phyloP scores from a whole-genome alignment of 108 stramenopile genomes.

The Skeletonema marinoi region DNA sequence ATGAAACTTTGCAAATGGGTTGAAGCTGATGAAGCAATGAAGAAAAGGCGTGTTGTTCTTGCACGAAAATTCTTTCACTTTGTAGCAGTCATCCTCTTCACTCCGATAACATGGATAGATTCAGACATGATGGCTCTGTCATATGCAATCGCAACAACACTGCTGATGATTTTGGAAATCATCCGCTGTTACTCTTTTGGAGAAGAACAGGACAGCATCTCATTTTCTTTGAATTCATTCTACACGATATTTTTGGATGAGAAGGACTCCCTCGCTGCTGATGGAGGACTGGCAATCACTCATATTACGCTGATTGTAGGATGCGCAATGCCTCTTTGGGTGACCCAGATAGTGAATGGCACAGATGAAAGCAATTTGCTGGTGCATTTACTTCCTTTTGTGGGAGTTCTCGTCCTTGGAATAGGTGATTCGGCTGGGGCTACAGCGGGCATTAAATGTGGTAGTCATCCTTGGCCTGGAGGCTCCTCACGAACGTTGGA shows the following conservation, averaged over 20 bases:
- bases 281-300: slow-evolving; percentile 61
- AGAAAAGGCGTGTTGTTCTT: slow-evolving; percentile 45
- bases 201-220: neutral
- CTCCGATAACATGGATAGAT: slow-evolving; percentile 56
- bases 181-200: slow-evolving; percentile 33
- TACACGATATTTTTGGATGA: slow-evolving; percentile 53
- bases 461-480: slow-evolving; percentile 51
- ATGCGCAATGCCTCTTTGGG: slow-evolving; percentile 78
- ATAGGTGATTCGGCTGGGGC: slow-evolving; percentile 84
- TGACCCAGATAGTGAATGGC: slow-evolving; percentile 26
- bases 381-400: slow-evolving; percentile 39
- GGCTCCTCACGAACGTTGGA: slow-evolving; percentile 68
- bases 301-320: slow-evolving; percentile 79
- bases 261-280: slow-evolving; percentile 38
- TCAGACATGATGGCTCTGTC: slow-evolving; percentile 74
- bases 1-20: neutral
- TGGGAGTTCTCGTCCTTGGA: slow-evolving; percentile 73
- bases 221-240: slow-evolving; percentile 35
- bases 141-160: slow-evolving; percentile 72
- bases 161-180: slow-evolving; percentile 67
- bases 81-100: slow-evolving; percentile 72
- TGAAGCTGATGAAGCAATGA: neutral
- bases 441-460: slow-evolving; percentile 51
- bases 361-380: neutral
- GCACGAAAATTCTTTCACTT: slow-evolving; percentile 86